Conservation (phyloP, 73 alveolate genomes). For the Stentor roeselii region DNA sequence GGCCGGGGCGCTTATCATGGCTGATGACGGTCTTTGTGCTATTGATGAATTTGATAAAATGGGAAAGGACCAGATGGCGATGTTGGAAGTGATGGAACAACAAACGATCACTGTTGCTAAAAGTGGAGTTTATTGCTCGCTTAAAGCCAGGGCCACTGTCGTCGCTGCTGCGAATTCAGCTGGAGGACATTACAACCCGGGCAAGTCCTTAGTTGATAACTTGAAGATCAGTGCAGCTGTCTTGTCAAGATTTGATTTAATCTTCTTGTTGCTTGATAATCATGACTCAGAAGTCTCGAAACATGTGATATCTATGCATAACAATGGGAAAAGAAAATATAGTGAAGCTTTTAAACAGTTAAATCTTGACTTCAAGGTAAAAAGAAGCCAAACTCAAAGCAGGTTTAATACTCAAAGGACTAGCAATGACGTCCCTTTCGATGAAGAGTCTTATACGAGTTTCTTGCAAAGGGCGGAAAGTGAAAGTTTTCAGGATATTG, state of each 20-base stretch:
- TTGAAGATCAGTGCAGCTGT: slow-evolving; percentile 68
- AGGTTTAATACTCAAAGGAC: slow-evolving; percentile 24
- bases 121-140: slow-evolving; percentile 78
- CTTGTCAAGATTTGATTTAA: slow-evolving; percentile 76
- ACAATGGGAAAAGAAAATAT: slow-evolving; percentile 26
- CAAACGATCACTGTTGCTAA: slow-evolving; percentile 83
- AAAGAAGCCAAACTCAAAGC: slow-evolving; percentile 21
- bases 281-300: slow-evolving; percentile 76
- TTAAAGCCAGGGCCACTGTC: slow-evolving; percentile 72
- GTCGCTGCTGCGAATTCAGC: slow-evolving; percentile 90
- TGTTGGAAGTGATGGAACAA: slow-evolving; percentile 88
- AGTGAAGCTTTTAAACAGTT: not conserved
- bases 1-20: slow-evolving; percentile 86
- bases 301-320: slow-evolving; percentile 78
- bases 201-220: slow-evolving; percentile 63
- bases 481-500: slow-evolving; percentile 37
- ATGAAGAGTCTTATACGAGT: slow-evolving; percentile 15
- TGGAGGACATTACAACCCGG: slow-evolving; percentile 72
- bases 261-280: slow-evolving; percentile 78
- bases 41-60: slow-evolving; percentile 90
- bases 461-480: slow-evolving; percentile 34
- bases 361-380: slow-evolving; percentile 28
- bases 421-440: slow-evolving; percentile 14
- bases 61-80: slow-evolving; percentile 69
- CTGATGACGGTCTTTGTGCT: slow-evolving; percentile 88